These are phyloP conservation scores for Paratinospora sagittata DNA, from an alignment of 164 flowering plant genomes.

Conservation along the genomic window DNA sequence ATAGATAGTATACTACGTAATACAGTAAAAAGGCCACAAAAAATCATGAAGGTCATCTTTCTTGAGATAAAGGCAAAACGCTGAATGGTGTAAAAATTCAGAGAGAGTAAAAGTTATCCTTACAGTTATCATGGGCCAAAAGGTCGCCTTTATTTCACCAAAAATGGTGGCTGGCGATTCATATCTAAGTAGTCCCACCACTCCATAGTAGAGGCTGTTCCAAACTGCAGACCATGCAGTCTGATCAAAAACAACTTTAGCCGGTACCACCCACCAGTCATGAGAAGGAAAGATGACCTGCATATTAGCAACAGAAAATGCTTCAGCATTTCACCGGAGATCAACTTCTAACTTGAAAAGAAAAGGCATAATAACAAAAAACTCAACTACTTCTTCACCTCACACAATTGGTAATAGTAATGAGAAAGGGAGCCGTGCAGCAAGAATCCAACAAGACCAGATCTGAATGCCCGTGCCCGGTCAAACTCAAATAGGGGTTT, in stretches of 20 bases:
- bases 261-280: constrained; percentile 97
- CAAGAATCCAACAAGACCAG: constrained; percentile 79
- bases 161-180: constrained; percentile 57
- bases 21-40: not conserved
- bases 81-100: not conserved
- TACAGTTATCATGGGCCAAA: constrained; percentile 89
- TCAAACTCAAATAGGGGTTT: constrained; percentile 77
- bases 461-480: constrained; percentile 62
- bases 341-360: not conserved
- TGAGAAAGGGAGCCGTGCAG: constrained; percentile 87
- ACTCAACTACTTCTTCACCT: constrained; percentile 33
- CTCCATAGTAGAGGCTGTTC: constrained; percentile 77
- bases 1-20: not conserved
- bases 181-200: constrained; percentile 62
- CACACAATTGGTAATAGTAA: constrained; percentile 72
- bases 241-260: constrained; percentile 86
- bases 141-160: constrained; percentile 61
- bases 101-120: constrained; percentile 18
- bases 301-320: constrained; percentile 8
- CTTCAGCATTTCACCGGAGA: constrained; percentile 18
- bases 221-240: constrained; percentile 84
- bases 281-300: constrained; percentile 83
- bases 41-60: not conserved
- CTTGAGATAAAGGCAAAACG: not conserved
- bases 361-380: not conserved